Evolutionary conservation across 176 grass and related monocot genomes (phyloP), one percentile per base, ranked within the genome.

Genomic region (Musa itinerans): DNA sequence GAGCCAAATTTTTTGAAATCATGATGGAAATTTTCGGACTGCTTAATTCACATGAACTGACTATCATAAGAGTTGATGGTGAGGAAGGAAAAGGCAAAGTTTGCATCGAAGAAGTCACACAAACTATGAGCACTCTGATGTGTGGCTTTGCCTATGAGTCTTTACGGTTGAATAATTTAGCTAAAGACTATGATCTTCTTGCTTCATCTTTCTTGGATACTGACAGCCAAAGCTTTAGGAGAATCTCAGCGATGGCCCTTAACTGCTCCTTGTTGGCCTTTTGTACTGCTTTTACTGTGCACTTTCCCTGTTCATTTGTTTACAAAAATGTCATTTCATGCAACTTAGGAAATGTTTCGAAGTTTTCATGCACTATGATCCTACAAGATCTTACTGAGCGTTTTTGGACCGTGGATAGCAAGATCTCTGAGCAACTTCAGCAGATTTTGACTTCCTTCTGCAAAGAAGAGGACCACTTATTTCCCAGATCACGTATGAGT

Each of bases 141-240:
- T 68, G 79, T 85, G 78, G 70, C 86, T 77, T 98, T 72, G 79
- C 49, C 72, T 72, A 81, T 71, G 83, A 78, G 82, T 92, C 87
- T 51, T 71, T 80, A 78, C 85, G 78, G 73, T 43, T 93, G 69
- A 79, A 77, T 77, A 80, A 85, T 50, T 81, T 97, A 65, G 87
- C 82, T 63, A 92, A 93, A 55, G 83, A 80, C 71, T 97, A 90
- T 29, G 94, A 97, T 81, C 80, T 97, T 52, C 82, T 97, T 54
- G 81, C 83, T 58, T 80, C 78, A 85, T 93, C 94, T 62, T 89
- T 89, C 80, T 73, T 83, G 72, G 87, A 93, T 81, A 90, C 85
- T 62, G 88, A 91, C 83, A 53, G 14, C 11, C 73, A 83, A 76
- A 91, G 88, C 76, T 79, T 71, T 69, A 81, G 51, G 74, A 78